phyloP scores from a whole-genome alignment of 176 grass and related monocot genomes.

The Phragmites australis region DNA sequence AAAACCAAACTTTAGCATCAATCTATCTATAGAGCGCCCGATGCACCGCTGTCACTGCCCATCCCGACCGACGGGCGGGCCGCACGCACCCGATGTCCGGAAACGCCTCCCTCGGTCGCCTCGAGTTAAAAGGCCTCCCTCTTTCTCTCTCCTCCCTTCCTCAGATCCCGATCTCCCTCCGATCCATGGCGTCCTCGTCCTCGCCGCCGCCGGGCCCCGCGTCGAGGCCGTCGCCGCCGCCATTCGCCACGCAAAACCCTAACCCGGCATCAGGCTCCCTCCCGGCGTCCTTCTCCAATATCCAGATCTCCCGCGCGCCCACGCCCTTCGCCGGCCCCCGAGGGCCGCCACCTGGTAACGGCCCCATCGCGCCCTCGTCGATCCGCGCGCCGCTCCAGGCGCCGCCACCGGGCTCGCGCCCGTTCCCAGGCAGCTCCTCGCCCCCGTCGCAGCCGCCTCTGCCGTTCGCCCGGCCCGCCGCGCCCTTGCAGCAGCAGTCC shows the following conservation, averaged over 20 bases:
- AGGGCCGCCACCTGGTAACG: neutral
- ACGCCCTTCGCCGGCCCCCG: slow-evolving; percentile 20
- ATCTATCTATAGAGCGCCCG: too few relatives aligned
- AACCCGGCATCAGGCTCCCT: neutral
- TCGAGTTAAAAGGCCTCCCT: neutral
- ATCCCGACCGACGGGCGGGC: too few relatives aligned
- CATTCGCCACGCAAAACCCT: slow-evolving; percentile 32
- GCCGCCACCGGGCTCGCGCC: too few relatives aligned
- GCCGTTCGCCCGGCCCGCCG: neutral
- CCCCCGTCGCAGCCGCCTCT: too few relatives aligned
- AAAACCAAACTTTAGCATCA: too few relatives aligned
- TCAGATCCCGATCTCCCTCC: slow-evolving; percentile 57
- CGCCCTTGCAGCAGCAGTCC: slow-evolving; percentile 17
- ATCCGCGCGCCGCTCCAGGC: slow-evolving; percentile 3
- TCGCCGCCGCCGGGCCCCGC: slow-evolving; percentile 7
- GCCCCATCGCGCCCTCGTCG: too few relatives aligned
- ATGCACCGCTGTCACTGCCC: too few relatives aligned
- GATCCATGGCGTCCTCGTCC: slow-evolving; percentile 26
- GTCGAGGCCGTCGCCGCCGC: slow-evolving; percentile 34
- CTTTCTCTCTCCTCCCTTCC: neutral
- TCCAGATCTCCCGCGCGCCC: slow-evolving; percentile 40
- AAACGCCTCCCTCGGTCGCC: neutral
- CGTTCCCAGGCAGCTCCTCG: slow-evolving; percentile 30
- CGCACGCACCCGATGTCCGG: too few relatives aligned
- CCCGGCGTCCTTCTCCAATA: slow-evolving; percentile 30